Base-by-base conservation (phyloP, 371 early-diverging fungal genomes). In the Lichtheimia ramosa region DNA sequence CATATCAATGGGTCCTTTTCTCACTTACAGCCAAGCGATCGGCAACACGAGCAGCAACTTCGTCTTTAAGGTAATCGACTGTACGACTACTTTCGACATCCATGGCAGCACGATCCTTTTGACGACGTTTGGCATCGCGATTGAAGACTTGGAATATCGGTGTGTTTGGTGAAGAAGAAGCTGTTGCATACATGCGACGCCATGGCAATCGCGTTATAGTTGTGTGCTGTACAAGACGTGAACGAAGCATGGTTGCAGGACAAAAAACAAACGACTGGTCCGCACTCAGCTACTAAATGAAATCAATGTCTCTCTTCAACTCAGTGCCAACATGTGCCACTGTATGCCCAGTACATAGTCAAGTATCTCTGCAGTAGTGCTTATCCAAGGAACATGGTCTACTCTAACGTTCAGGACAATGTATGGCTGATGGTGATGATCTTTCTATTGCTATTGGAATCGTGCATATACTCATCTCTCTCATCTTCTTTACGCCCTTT, bases 11-110 rank as follows among this genome's bases (percentile, higher is more conserved):
- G n/a, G 21, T 46, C 16, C 16, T 16, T 46, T 12, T 46, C 46
- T 21, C n/a, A 0, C 71, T 62, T 77, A 93, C 93, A 82, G 92
- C 62, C 27, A 97, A 71, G 34, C 97, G 82, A 68, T 97, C 98
- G 4, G 90, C 93, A 3, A 97, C 76, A 39, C 96, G 76, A 24
- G 83, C 83, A 6, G 96, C 97, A 5, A 96, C 85, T 61, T 95
- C 96, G 73, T 97, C 95, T 61, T 87, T 90, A 23, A 97, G 77
- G 65, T 97, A 97, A 73, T 97, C 97, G 1, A 88, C 90, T n/a
- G 84, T 77, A 8, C 92, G 87, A 58, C 90, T 89, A 28, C 70
- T 61, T 27, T 81, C 82, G 3, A 69, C 68, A 41, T 84, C 71
- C 1, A 72, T 43, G 1, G 92, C 93, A 4, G 95, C 89, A 4